Evolutionary conservation across 176 grass and related monocot genomes (phyloP), one percentile per base, ranked within the genome.

Genomic region (Themeda triandra): DNA sequence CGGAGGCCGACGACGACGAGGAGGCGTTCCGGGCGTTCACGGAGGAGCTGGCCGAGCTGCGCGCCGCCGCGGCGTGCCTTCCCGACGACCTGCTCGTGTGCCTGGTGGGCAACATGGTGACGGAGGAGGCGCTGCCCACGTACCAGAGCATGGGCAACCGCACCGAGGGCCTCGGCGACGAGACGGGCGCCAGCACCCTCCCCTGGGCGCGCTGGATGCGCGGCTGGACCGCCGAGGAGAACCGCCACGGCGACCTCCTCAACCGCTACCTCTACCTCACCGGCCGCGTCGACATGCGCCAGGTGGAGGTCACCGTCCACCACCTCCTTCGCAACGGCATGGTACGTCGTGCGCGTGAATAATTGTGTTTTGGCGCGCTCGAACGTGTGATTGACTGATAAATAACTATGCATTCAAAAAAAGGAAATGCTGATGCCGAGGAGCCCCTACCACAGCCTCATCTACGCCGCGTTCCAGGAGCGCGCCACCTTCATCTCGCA

Each of bases 61-160:
- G 71, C 0, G 30, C 25, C 2, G 65, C 35, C 21, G 69, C 83
- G 45, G 78, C 70, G 2, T 18, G 78, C 32, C 33, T 90, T 0
- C 83, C 83, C 1, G 83, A 90, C 88, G 88, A 86, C 24, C 4
- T 86, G 3, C 56, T 86, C 4, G 83, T 90, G 7, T 90, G 88
- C 65, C 76, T 89, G 8, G 90, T 97, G 12, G 88, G 90, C 11
- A 93, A 97, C 86, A 94, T 97, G 95, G 86, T 94, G 8, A 97
- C 95, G 29, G 95, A 97, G 86, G 95, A 97, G 92, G 95, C 95
- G 66, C 66, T 94, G 65, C 95, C 95, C 6, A 94, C 95, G 60
- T 97, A 97, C 80, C 90, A 92, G 83, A 97, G 90, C 81, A 89
- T 89, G 87, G 53, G 18, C 31, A 89, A 86, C 63, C 82, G 83